A percentile compares a stretch with the other conserved stretches of the same genome.
Evolutionary conservation across 805 yeast genomes (phyloP).

Genomic region (Blastobotrys parvus): DNA sequence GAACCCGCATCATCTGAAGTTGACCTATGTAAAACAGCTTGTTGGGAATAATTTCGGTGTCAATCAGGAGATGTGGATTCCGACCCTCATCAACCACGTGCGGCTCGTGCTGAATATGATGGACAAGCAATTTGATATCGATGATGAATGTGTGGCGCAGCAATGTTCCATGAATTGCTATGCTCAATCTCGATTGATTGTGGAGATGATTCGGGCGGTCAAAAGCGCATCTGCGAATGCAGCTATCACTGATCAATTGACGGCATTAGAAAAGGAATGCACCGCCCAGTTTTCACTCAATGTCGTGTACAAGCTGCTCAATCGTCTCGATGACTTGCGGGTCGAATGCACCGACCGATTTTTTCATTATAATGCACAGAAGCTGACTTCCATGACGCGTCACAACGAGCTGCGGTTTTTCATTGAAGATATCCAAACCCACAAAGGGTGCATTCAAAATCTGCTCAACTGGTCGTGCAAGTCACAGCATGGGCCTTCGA

Average conservation of each 20-base stretch:
- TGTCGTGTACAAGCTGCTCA: not conserved
- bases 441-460: not conserved
- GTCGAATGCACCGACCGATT: conserved; percentile 2
- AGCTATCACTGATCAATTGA: not conserved
- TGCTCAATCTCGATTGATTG: not conserved
- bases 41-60: not conserved
- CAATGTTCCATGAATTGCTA: conserved; percentile 6
- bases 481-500: too few species aligned
- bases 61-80: conserved; percentile 2
- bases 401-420: conserved; percentile 3
- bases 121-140: not conserved
- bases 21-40: conserved; percentile 1
- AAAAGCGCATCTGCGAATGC: not conserved
- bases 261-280: not conserved
- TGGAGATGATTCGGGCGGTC: not conserved
- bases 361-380: not conserved
- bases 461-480: conserved; percentile 3
- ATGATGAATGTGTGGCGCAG: conserved; percentile 3
- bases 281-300: not conserved
- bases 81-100: conserved; percentile 2
- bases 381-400: not conserved
- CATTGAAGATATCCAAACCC: conserved; percentile 1
- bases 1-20: conserved; percentile 1
- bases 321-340: conserved; percentile 2
- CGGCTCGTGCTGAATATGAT: not conserved